Conservation (phyloP, 306 rosid species). For the Abrus pulchellus region DNA sequence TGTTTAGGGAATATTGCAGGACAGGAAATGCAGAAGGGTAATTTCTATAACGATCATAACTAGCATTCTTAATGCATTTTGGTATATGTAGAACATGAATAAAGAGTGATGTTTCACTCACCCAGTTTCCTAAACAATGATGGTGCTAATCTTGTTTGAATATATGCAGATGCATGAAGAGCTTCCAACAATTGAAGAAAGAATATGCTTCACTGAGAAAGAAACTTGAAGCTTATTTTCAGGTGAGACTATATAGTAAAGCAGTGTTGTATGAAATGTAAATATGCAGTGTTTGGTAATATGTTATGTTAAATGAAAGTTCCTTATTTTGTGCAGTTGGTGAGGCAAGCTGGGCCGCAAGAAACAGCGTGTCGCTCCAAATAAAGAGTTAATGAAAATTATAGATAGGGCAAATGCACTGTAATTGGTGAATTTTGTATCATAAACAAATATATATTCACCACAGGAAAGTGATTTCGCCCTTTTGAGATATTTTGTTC, state of each 20-base stretch:
- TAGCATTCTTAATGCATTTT: not conserved
- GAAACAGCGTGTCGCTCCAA: slow-evolving; percentile 66
- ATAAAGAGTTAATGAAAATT: slow-evolving; percentile 38
- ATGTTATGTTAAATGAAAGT: not conserved
- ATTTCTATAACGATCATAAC: not conserved
- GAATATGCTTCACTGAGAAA: slow-evolving; percentile 79
- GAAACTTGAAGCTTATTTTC: slow-evolving; percentile 94
- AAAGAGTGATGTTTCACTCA: not conserved
- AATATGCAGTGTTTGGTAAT: not conserved
- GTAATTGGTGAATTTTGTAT: slow-evolving; percentile 48
- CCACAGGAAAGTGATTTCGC: slow-evolving; percentile 31
- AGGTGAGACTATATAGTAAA: slow-evolving; percentile 55
- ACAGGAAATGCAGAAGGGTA: slow-evolving; percentile 87
- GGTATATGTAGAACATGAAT: not conserved
- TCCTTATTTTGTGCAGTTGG: slow-evolving; percentile 55
- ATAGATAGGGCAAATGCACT: slow-evolving; percentile 43
- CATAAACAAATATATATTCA: slow-evolving; percentile 35
- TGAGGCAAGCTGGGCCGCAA: slow-evolving; percentile 68
- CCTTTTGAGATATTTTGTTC: slow-evolving; percentile 45
- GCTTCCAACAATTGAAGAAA: slow-evolving; percentile 83
- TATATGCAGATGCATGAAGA: slow-evolving; percentile 75
- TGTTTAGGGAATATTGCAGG: slow-evolving; percentile 80
- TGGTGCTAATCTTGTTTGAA: slow-evolving; percentile 22
- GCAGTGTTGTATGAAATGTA: not conserved
- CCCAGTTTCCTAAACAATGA: not conserved